Conservation (phyloP, 805 yeast genomes). For the Kodamaea jinghongensis region DNA sequence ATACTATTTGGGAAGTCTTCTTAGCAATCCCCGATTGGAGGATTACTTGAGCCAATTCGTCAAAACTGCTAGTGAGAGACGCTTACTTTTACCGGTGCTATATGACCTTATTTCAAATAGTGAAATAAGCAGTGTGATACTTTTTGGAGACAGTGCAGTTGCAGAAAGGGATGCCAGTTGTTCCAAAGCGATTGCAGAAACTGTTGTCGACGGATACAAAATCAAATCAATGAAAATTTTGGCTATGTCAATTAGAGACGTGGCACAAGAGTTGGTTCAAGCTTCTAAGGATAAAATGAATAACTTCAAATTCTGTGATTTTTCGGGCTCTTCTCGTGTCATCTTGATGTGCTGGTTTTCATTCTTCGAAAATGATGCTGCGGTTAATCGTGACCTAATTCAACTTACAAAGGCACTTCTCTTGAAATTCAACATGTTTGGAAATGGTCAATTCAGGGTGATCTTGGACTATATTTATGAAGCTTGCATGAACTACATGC, state of each 20-base stretch:
- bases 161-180: not conserved
- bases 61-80: not conserved
- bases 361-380: constrained; percentile 17
- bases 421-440: constrained; percentile 11
- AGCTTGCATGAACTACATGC: constrained; percentile 9
- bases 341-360: constrained; percentile 5
- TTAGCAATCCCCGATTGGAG: not conserved
- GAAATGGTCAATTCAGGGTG: constrained; percentile 6
- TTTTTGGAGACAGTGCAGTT: constrained; percentile 1
- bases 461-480: constrained; percentile 17
- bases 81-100: not conserved
- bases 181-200: not conserved
- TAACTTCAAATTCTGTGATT: constrained; percentile 3
- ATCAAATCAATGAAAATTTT: constrained; percentile 16
- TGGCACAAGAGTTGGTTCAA: not conserved
- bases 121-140: not conserved
- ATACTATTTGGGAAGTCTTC: not conserved
- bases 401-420: constrained; percentile 7
- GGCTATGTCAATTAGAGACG: not conserved
- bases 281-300: not conserved
- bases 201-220: constrained; percentile 10
- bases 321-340: constrained; percentile 1
- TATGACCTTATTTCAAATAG: not conserved
- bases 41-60: not conserved
- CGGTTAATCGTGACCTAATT: constrained; percentile 12